A percentile compares a stretch with the other conserved stretches of the same genome.
These are phyloP conservation scores for Trichosporon coremiiforme DNA, from an alignment of 1,284 basidiomycete genomes.

Conservation along the genomic window DNA sequence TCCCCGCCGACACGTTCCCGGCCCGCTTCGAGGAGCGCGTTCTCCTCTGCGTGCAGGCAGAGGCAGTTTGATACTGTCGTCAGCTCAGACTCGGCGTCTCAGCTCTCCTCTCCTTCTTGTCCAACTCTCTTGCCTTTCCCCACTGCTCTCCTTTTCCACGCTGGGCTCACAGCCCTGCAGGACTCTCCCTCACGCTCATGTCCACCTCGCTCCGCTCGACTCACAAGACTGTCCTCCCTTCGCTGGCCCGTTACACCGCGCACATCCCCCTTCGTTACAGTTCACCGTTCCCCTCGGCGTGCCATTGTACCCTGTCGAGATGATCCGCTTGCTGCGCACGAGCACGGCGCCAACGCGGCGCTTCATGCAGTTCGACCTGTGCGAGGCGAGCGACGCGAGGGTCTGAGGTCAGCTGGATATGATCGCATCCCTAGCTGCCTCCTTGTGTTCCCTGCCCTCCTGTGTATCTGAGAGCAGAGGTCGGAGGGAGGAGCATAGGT, in stretches of 20 bases:
- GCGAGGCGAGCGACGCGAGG: slow-evolving; percentile 81
- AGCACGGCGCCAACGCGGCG: slow-evolving; percentile 90
- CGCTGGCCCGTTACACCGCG: slow-evolving; percentile 69
- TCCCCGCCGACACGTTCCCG: slow-evolving; percentile 78
- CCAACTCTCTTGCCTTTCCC: no score
- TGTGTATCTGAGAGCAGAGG: no score
- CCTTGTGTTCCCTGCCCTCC: no score
- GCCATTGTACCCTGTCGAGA: slow-evolving; percentile 98
- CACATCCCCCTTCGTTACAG: slow-evolving; percentile 84
- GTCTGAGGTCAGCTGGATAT: slow-evolving; percentile 60
- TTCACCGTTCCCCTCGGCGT: slow-evolving; percentile 86
- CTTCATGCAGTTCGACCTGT: slow-evolving; percentile 96
- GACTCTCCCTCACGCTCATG: neutral
- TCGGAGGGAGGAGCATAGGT: no score
- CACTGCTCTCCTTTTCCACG: no score
- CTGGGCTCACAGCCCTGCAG: no score
- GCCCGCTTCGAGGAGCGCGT: slow-evolving; percentile 91
- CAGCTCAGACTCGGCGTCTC: neutral
- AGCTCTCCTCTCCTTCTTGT: no score
- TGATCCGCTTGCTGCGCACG: slow-evolving; percentile 76
- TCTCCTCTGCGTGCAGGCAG: slow-evolving; percentile 98
- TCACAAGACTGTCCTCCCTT: slow-evolving; percentile 60
- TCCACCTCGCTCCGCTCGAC: slow-evolving; percentile 28
- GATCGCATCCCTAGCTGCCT: no score
- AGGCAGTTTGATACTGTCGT: slow-evolving; percentile 66